These are phyloP conservation scores for Penicillium paradoxum DNA, from an alignment of 495 filamentous ascomycete species.

Conservation along the genomic window DNA sequence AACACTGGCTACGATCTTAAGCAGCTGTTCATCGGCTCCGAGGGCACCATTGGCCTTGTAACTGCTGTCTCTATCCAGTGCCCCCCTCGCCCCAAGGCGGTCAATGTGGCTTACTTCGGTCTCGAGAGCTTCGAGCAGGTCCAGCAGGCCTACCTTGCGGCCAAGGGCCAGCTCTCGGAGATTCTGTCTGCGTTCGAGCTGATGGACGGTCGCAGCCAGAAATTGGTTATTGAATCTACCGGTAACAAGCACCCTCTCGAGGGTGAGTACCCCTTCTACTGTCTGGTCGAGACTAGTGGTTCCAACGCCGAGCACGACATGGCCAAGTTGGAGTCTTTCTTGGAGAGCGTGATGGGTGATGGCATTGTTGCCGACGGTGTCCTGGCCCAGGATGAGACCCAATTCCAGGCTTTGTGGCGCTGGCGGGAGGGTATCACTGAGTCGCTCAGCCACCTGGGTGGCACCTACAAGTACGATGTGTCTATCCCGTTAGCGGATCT, in stretches of 20 bases:
- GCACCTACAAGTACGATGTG: constrained; percentile 97
- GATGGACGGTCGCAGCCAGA: constrained; percentile 82
- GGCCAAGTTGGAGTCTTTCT: constrained; percentile 76
- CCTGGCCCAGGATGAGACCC: constrained; percentile 86
- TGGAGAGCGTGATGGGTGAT: constrained; percentile 84
- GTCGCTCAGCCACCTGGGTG: constrained; percentile 80
- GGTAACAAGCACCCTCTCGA: constrained; percentile 76
- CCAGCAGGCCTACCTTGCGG: constrained; percentile 73
- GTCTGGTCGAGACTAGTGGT: constrained; percentile 90
- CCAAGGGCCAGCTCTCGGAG: constrained; percentile 84
- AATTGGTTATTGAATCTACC: constrained; percentile 66
- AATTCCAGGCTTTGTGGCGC: constrained; percentile 77
- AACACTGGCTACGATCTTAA: constrained; percentile 98
- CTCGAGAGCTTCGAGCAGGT: constrained; percentile 82
- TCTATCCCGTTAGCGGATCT: constrained; percentile 87
- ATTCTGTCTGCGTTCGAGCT: constrained; percentile 97
- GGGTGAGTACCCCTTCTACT: constrained; percentile 85
- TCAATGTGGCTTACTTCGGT: constrained; percentile 88
- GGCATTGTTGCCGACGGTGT: constrained; percentile 84
- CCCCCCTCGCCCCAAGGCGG: constrained; percentile 74
- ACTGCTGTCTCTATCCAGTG: constrained; percentile 86
- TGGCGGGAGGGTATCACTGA: constrained; percentile 94
- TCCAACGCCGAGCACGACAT: constrained; percentile 90
- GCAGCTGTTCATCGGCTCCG: constrained; percentile 92
- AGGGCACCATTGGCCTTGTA: constrained; percentile 92